Conservation (phyloP, 192 early-diverging fungal genomes). For the Oehlia diaphana region DNA sequence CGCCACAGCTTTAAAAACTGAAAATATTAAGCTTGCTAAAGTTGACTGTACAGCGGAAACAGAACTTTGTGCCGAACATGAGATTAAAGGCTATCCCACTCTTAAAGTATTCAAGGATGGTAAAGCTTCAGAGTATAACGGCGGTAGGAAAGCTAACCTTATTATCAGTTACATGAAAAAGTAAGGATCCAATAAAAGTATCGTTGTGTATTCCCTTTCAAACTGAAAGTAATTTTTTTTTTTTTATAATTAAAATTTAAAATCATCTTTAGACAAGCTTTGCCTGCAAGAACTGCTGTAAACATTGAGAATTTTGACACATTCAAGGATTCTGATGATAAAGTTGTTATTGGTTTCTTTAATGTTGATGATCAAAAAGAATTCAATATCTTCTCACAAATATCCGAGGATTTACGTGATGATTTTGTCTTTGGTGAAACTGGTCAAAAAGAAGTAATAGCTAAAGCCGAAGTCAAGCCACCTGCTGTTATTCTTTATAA, state of each 20-base stretch:
- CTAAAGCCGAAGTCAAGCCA: constrained; percentile 52
- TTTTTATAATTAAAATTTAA: neutral
- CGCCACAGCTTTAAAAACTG: constrained; percentile 80
- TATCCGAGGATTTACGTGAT: constrained; percentile 84
- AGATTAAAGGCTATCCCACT: constrained; percentile 90
- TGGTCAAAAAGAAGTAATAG: constrained; percentile 57
- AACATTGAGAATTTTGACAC: constrained; percentile 65
- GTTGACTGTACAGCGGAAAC: constrained; percentile 94
- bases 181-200: constrained; percentile 40
- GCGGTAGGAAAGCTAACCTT: constrained; percentile 80
- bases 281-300: constrained; percentile 79
- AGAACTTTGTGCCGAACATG: constrained; percentile 78
- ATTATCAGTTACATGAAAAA: constrained; percentile 95
- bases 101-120: constrained; percentile 88
- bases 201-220: neutral
- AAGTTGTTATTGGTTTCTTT: constrained; percentile 88
- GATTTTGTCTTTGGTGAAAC: constrained; percentile 84
- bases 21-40: constrained; percentile 82
- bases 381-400: constrained; percentile 61
- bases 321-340: constrained; percentile 83
- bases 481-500: constrained; percentile 85
- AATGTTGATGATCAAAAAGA: constrained; percentile 60
- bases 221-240: neutral
- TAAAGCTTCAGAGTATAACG: constrained; percentile 73
- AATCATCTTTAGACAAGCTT: constrained; percentile 57